Evolutionary conservation across 306 rosid species (phyloP), one percentile per base, ranked within the genome.

Genomic region (Cyclanthera cordifolia): DNA sequence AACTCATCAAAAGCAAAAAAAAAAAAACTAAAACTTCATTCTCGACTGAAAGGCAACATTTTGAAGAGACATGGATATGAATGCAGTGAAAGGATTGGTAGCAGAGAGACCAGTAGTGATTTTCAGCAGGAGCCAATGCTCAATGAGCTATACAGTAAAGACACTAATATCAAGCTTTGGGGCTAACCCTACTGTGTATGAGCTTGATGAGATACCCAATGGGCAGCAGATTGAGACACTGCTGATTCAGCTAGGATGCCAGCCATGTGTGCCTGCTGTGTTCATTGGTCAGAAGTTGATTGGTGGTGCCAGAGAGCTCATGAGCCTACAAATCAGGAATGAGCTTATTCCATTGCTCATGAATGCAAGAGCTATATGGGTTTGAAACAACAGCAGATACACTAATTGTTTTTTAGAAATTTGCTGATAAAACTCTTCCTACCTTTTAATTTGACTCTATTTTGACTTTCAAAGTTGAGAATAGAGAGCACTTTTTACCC

Each of bases 41-140:
- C 72, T 50, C 11, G 19, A 50, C 48, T 50, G 12, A 48, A n/a
- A 50, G 28, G 20, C 32, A 12, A 69, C 46, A 69, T 69, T n/a
- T 32, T 48, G 14, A 49, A 37, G 43, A 37, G 12, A 37, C 49
- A 70, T 52, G 51, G 74, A 15, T 72, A 89, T 90, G 91, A 88
- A 90, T 48, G 54, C 30, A 47, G 72, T 90, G 66, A 69, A 72
- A 56, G 74, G 78, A 69, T 64, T 90, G 78, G 86, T 79, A 2
- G 80, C 74, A 16, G 87, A 84, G n/a, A 90, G 73, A 68, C 85
- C 95, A 41, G 91, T 87, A 27, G 95, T 82, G 78, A 80, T 90
- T 52, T 90, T 90, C 85, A 85, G 89, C 87, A 81, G 72, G 82
- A 87, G 85, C 73, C 71, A 54, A 2, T 79, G 91, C 43, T 46